phyloP scores from a whole-genome alignment of 1,284 basidiomycete genomes.

The Ceratobasidium sp. region DNA sequence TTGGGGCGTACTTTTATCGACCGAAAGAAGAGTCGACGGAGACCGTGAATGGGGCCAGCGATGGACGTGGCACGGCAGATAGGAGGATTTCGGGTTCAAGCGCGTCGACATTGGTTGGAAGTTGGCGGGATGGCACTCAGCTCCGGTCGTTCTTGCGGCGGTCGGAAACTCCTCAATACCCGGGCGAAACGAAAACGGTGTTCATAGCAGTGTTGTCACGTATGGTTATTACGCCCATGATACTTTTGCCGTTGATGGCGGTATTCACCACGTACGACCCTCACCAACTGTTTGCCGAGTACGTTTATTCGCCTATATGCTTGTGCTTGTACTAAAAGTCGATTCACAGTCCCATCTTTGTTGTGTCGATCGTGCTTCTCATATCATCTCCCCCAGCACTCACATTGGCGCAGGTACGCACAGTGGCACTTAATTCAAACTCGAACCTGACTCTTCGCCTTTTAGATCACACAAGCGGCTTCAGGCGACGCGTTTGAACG shows the following conservation, averaged over 20 bases:
- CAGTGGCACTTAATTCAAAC: neutral
- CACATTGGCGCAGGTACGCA: conserved; percentile 73
- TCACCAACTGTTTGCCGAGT: conserved; percentile 77
- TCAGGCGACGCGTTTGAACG: conserved; percentile 90
- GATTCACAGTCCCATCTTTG: conserved; percentile 73
- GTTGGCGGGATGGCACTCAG: conserved; percentile 43
- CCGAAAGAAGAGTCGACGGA: conserved; percentile 11
- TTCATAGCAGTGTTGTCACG: conserved; percentile 76
- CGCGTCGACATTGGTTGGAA: conserved; percentile 54
- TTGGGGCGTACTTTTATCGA: conserved; percentile 87
- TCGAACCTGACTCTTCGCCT: conserved; percentile 50
- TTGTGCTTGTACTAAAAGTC: conserved; percentile 44
- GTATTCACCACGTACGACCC: conserved; percentile 66
- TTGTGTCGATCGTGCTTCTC: conserved; percentile 77
- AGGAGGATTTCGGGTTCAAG: conserved; percentile 40
- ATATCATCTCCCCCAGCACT: conserved; percentile 81
- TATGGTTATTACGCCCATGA: conserved; percentile 84
- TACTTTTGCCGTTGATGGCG: conserved; percentile 77
- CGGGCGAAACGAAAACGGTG: conserved; percentile 81
- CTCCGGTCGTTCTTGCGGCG: conserved; percentile 31
- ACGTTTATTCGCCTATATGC: conserved; percentile 51
- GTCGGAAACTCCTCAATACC: conserved; percentile 50
- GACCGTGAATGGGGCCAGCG: neutral
- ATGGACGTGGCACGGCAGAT: conserved; percentile 21
- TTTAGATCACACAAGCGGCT: conserved; percentile 84